Percentiles rank a stretch among this genome's conserved stretches.
Evolutionary conservation across 176 grass and related monocot species (phyloP).

Genomic region (Carex scoparia): DNA sequence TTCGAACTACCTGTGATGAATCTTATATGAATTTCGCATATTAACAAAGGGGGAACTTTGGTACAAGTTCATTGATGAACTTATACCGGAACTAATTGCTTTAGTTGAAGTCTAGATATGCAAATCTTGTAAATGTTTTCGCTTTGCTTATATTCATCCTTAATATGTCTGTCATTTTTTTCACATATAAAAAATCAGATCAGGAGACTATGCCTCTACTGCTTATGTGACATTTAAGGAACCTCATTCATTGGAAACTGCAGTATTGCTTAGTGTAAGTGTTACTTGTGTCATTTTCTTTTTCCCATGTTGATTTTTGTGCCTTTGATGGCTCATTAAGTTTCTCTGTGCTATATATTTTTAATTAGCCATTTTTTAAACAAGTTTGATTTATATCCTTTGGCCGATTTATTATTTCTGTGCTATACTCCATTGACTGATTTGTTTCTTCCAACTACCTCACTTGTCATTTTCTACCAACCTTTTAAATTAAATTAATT

Average conservation of each 20-base stretch:
- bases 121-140: background rate
- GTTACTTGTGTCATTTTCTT: conserved; percentile 9
- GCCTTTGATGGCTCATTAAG: conserved; percentile 8
- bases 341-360: conserved; percentile 6
- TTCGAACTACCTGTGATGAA: background rate
- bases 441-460: background rate
- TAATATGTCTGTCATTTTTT: conserved; percentile 19
- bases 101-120: background rate
- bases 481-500: background rate
- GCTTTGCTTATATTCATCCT: background rate
- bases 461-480: background rate
- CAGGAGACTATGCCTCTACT: conserved; percentile 74
- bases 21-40: background rate
- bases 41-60: background rate
- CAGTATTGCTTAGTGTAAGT: conserved; percentile 85
- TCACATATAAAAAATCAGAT: conserved; percentile 38
- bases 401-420: background rate
- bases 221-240: conserved; percentile 97
- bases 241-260: conserved; percentile 85
- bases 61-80: background rate
- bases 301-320: background rate
- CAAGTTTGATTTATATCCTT: background rate
- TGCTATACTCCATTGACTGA: background rate
- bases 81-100: background rate
- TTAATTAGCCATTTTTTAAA: conserved; percentile 1